Evolutionary conservation across 768 basidiomycete species (phyloP).

Genomic region (Suillus alpinus): DNA sequence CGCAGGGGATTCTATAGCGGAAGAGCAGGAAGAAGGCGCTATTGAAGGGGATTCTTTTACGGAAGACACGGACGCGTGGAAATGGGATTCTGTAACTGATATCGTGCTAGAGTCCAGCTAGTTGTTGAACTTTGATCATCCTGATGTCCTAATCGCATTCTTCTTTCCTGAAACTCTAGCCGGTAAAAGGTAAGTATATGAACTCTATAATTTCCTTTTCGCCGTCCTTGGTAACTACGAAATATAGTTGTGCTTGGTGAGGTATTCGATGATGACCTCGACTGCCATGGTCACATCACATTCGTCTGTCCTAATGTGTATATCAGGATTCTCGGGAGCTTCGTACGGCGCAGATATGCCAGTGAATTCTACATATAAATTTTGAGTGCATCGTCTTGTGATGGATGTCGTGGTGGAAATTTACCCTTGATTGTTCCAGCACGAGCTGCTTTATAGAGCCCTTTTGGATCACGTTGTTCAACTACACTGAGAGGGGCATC

Average conservation of each 20-base stretch:
- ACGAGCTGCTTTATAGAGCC: conserved; percentile 94
- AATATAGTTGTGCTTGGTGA: conserved; percentile 63
- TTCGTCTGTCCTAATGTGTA: conserved; percentile 89
- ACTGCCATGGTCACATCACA: conserved; percentile 78
- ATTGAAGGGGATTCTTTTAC: conserved; percentile 20
- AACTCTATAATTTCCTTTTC: conserved; percentile 8
- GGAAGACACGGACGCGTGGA: conserved; percentile 6
- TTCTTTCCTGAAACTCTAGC: conserved; percentile 10
- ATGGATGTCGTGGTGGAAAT: conserved; percentile 7
- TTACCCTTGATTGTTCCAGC: conserved; percentile 94
- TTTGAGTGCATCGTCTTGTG: conserved; percentile 8
- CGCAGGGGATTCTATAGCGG: conserved; percentile 53
- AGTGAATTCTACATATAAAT: conserved; percentile 77
- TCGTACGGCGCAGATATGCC: conserved; percentile 98
- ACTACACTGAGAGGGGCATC: conserved; percentile 89
- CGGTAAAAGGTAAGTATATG: conserved; percentile 17
- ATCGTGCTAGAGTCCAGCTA: conserved; percentile 8
- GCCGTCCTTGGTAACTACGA: conserved; percentile 15
- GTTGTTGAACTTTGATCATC: neutral
- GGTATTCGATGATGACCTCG: conserved; percentile 74
- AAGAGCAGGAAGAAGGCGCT: conserved; percentile 54
- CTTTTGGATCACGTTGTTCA: conserved; percentile 94
- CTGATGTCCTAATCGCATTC: neutral
- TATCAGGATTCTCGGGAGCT: conserved; percentile 77
- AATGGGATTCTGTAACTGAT: conserved; percentile 17